phyloP scores from a whole-genome alignment of 306 rosid genomes.

The Rubus parviflorus region DNA sequence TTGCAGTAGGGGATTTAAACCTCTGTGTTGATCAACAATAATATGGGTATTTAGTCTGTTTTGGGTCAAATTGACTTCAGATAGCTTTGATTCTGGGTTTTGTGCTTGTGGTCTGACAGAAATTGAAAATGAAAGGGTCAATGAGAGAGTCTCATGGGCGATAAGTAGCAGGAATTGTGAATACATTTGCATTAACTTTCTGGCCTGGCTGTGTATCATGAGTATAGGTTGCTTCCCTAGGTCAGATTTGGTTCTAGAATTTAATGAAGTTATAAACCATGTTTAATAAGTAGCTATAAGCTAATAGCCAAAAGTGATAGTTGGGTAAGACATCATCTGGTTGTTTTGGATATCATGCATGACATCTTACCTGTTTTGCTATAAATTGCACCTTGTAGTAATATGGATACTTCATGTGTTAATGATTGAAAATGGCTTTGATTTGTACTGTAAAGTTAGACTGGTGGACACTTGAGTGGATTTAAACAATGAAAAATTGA shows the following conservation, averaged over 20 bases:
- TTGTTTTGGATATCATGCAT: background rate
- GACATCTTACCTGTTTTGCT: background rate
- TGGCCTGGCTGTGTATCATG: background rate
- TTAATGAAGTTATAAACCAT: background rate
- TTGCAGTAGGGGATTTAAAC: background rate
- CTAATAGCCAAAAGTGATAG: background rate
- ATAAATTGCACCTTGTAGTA: background rate
- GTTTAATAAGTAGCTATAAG: background rate
- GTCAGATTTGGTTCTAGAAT: background rate
- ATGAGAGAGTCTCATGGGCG: background rate
- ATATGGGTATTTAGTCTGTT: background rate
- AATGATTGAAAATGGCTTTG: conserved; percentile 6
- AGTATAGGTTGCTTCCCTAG: background rate
- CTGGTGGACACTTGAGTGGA: background rate
- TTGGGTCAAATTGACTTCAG: background rate
- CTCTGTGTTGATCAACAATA: background rate
- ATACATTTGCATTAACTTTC: background rate
- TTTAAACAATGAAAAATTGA: too few relatives aligned
- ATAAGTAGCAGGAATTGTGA: background rate
- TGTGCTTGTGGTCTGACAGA: background rate
- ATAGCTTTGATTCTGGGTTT: background rate
- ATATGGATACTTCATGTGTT: background rate
- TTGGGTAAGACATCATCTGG: background rate
- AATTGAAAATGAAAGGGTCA: background rate
- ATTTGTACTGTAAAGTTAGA: background rate